Conservation (phyloP, 106 monocot genomes). For the Acorus gramineus region DNA sequence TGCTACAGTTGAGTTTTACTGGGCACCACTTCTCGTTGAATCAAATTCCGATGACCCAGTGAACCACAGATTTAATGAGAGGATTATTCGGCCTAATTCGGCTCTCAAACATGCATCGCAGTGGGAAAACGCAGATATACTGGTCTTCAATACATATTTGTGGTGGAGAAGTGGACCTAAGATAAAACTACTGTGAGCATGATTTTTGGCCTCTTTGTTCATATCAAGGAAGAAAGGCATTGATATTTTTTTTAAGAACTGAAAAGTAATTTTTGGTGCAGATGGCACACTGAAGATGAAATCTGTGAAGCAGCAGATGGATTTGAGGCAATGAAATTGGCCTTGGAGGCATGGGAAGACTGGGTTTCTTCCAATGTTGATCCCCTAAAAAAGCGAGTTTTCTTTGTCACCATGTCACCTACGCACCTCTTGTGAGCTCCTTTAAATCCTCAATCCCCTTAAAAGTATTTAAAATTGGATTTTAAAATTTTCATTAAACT, state of each 20-base stretch:
- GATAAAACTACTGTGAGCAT: conserved; percentile 60
- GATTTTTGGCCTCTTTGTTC: not conserved
- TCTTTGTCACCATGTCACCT: conserved; percentile 82
- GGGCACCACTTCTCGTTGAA: conserved; percentile 77
- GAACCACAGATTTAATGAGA: conserved; percentile 60
- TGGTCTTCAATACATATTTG: conserved; percentile 70
- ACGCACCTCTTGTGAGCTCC: conserved; percentile 74
- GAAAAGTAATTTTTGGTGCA: conserved; percentile 12
- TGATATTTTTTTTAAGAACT: not conserved
- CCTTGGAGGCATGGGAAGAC: conserved; percentile 60
- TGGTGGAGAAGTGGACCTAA: conserved; percentile 83
- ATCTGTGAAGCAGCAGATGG: conserved; percentile 55
- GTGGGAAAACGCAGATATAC: conserved; percentile 66
- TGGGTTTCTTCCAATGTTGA: conserved; percentile 44
- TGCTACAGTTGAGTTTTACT: conserved; percentile 73
- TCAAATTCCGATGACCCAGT: conserved; percentile 88
- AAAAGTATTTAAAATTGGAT: too few relatives aligned
- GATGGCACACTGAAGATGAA: conserved; percentile 29
- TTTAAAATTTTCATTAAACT: too few relatives aligned
- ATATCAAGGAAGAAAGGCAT: not conserved
- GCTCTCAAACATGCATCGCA: conserved; percentile 51
- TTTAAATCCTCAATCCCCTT: too few relatives aligned
- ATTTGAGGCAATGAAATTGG: conserved; percentile 50
- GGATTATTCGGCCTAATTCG: conserved; percentile 50
- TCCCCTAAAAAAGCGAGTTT: conserved; percentile 29